Conservation (phyloP, 164 flowering plant species). For the Vitis labrusca region DNA sequence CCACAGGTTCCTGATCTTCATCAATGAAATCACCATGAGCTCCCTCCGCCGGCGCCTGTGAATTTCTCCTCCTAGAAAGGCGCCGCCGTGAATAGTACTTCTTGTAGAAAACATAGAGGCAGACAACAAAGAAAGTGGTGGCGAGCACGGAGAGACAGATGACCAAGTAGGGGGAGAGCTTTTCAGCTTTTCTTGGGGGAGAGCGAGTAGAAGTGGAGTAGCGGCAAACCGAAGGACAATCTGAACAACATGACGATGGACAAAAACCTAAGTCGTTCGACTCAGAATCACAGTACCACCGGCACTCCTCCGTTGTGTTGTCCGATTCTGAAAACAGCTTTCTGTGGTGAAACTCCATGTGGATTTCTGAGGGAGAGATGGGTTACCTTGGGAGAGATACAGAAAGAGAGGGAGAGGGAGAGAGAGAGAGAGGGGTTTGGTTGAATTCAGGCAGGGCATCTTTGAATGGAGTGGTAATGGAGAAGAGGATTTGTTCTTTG, state of each 20-base stretch:
- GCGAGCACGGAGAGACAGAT: constrained; percentile 7
- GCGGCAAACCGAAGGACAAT: background rate
- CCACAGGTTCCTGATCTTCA: constrained; percentile 33
- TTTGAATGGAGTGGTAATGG: too few relatives aligned
- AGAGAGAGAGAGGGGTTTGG: too few relatives aligned
- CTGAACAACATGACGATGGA: background rate
- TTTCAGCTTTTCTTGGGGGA: background rate
- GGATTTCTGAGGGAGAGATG: background rate
- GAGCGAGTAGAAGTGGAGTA: background rate
- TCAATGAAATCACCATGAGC: constrained; percentile 30
- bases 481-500: too few relatives aligned
- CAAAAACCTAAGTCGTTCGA: background rate
- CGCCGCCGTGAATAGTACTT: constrained; percentile 12
- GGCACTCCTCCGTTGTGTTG: background rate
- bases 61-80: constrained; percentile 1
- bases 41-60: background rate
- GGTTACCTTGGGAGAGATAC: too few relatives aligned
- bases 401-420: too few relatives aligned
- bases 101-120: constrained; percentile 13
- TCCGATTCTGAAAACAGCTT: background rate
- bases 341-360: constrained; percentile 11
- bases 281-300: background rate
- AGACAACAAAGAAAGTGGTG: constrained; percentile 14
- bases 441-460: too few relatives aligned
- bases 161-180: constrained; percentile 5